These are phyloP conservation scores for Calocybe gangraenosa DNA, from an alignment of 768 basidiomycete genomes.

Conservation along the genomic window DNA sequence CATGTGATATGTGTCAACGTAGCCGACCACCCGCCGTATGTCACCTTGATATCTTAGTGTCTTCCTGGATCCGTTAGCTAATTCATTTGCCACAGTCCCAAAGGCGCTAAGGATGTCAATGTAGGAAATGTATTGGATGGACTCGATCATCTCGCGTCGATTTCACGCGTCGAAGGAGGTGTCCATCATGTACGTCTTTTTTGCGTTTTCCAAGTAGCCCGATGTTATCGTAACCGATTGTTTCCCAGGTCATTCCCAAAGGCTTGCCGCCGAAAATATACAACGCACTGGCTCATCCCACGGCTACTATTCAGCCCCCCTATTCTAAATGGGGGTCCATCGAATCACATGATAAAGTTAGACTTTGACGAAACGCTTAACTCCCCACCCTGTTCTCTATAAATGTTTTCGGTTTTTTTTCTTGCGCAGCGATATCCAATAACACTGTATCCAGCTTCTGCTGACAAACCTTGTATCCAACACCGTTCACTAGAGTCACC, in stretches of 20 bases:
- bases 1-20: conserved; percentile 45
- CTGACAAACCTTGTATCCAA: too few relatives aligned
- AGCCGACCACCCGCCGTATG: too few relatives aligned
- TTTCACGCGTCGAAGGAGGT: conserved; percentile 31
- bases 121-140: conserved; percentile 32
- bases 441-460: too few relatives aligned
- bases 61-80: too few relatives aligned
- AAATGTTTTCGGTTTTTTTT: too few relatives aligned
- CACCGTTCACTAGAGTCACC: too few relatives aligned
- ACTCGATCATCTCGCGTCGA: conserved; percentile 29
- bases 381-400: too few relatives aligned
- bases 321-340: too few relatives aligned
- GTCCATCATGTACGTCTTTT: conserved; percentile 36
- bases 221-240: neutral
- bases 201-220: neutral
- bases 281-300: conserved; percentile 28
- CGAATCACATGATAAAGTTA: conserved; percentile 1
- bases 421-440: too few relatives aligned
- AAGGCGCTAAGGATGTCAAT: conserved; percentile 32
- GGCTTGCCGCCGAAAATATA: conserved; percentile 30
- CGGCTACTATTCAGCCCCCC: too few relatives aligned
- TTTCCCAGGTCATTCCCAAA: conserved; percentile 27
- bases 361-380: too few relatives aligned
- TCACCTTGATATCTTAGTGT: too few relatives aligned
- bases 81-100: conserved; percentile 21